A percentile compares a stretch with the other conserved stretches of the same genome.
These are phyloP conservation scores for Metschnikowia shivogae DNA, from an alignment of 805 yeast species.

Conservation along the genomic window DNA sequence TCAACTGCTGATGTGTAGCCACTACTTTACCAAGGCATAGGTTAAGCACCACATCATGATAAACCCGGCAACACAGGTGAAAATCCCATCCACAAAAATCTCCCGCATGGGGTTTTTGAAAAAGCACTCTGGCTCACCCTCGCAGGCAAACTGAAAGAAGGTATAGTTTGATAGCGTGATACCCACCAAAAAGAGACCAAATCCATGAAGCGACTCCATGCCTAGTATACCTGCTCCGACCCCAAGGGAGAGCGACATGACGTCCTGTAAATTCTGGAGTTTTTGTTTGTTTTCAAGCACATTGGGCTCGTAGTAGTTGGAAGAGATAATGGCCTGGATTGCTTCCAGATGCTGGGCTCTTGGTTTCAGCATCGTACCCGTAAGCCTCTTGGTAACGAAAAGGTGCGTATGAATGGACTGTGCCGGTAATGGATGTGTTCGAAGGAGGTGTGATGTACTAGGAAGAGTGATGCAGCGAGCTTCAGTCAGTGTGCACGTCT, in stretches of 20 bases:
- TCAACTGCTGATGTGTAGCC: too few relatives aligned
- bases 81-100: conserved; percentile 30
- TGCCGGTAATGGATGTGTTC: background rate
- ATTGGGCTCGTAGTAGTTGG: conserved; percentile 7
- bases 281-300: conserved; percentile 12
- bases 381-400: background rate
- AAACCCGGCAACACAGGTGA: conserved; percentile 34
- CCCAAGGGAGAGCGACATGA: conserved; percentile 36
- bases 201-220: conserved; percentile 34
- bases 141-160: conserved; percentile 32
- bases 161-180: conserved; percentile 27
- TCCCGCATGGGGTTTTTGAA: conserved; percentile 31
- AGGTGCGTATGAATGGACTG: background rate
- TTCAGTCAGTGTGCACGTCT: conserved; percentile 2
- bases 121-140: conserved; percentile 21
- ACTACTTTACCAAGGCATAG: conserved; percentile 35
- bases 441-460: background rate
- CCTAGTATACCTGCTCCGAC: conserved; percentile 39
- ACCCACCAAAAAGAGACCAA: conserved; percentile 33
- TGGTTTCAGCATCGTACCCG: background rate
- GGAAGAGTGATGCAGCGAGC: background rate
- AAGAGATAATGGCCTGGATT: background rate
- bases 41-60: conserved; percentile 48
- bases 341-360: conserved; percentile 1
- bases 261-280: conserved; percentile 32